A percentile compares a stretch with the other conserved stretches of the same genome.
Evolutionary conservation across 768 basidiomycete genomes (phyloP).

Genomic region (Hirschioporus abietinus): DNA sequence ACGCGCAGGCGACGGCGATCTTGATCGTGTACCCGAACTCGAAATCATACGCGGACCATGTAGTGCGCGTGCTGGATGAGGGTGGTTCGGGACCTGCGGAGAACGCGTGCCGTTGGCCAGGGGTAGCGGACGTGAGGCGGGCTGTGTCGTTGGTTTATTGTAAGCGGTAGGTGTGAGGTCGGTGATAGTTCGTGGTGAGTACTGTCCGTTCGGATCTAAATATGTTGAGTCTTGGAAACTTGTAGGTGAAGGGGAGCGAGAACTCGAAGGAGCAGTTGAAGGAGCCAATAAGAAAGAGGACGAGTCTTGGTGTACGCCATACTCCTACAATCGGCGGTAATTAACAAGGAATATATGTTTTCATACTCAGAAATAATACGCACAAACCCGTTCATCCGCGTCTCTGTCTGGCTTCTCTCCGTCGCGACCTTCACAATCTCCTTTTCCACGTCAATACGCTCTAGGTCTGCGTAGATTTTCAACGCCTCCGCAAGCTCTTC

Average conservation of each 20-base stretch:
- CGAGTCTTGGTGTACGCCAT: background rate
- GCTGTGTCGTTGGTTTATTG: conserved; percentile 12
- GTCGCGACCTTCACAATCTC: conserved; percentile 52
- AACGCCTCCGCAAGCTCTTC: conserved; percentile 64
- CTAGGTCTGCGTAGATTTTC: conserved; percentile 72
- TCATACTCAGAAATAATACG: conserved; percentile 16
- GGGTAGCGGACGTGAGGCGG: conserved; percentile 12
- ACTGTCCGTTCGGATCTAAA: conserved; percentile 22
- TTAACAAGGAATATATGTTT: background rate
- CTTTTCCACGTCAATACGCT: conserved; percentile 54
- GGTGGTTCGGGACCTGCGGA: background rate
- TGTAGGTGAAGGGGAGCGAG: conserved; percentile 30
- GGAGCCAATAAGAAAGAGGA: conserved; percentile 36
- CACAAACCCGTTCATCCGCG: conserved; percentile 62
- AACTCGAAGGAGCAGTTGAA: conserved; percentile 40
- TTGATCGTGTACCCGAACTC: conserved; percentile 45
- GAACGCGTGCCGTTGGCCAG: conserved; percentile 4
- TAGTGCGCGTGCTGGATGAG: conserved; percentile 37
- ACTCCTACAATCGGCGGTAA: background rate
- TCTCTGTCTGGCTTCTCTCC: conserved; percentile 66
- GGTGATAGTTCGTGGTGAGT: conserved; percentile 34
- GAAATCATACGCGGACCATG: conserved; percentile 61
- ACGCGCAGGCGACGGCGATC: conserved; percentile 68
- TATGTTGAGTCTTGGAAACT: conserved; percentile 23
- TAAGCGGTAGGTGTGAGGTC: conserved; percentile 25